Conservation (phyloP, 306 rosid genomes). For the Benincasa hispida region DNA sequence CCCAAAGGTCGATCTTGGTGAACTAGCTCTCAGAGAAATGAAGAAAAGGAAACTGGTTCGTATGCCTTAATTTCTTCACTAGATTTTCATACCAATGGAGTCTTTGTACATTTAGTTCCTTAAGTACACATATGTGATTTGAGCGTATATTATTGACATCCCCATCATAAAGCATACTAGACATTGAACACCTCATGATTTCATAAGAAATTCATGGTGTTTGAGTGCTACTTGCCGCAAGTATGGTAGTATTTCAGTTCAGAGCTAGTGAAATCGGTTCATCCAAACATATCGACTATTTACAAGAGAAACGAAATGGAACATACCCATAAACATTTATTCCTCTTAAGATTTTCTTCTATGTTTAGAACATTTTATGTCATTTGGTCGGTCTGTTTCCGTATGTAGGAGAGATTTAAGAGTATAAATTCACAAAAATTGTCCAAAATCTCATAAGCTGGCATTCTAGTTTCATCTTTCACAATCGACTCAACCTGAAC, state of each 20-base stretch:
- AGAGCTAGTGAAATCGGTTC: neutral
- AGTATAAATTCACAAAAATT: no score
- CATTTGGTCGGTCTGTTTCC: neutral
- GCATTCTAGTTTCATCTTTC: no score
- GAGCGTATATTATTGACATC: neutral
- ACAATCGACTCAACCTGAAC: no score
- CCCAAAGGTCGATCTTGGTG: slow-evolving; percentile 48
- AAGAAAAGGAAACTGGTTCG: slow-evolving; percentile 76
- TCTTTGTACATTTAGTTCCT: neutral
- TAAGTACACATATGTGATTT: neutral
- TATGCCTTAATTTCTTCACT: slow-evolving; percentile 1
- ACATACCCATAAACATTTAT: neutral
- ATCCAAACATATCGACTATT: neutral
- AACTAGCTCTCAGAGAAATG: slow-evolving; percentile 53
- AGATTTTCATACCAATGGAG: neutral
- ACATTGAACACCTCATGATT: neutral
- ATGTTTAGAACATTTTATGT: neutral
- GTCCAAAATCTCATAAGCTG: no score
- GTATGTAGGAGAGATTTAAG: no score
- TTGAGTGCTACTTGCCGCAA: neutral
- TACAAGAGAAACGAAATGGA: neutral
- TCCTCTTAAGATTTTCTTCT: neutral
- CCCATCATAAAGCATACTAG: neutral
- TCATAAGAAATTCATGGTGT: neutral
- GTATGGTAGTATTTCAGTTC: neutral